A percentile compares a stretch with the other conserved stretches of the same genome.
Evolutionary conservation across 2,329 filamentous ascomycete species (phyloP).

Genomic region (Lithohypha guttulata): DNA sequence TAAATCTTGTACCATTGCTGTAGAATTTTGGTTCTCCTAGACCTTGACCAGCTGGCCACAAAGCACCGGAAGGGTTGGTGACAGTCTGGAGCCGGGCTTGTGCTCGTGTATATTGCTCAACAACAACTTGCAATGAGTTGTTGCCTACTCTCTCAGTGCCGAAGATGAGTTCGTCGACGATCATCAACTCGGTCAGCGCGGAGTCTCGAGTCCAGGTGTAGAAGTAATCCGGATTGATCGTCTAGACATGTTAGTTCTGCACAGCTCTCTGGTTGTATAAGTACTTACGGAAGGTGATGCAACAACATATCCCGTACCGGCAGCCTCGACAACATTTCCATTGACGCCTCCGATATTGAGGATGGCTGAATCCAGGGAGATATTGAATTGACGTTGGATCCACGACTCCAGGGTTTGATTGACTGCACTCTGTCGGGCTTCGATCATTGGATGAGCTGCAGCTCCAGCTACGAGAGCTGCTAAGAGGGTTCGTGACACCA

Average conservation of each 20-base stretch:
- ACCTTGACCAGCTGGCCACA: conserved; percentile 43
- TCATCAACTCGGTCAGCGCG: conserved; percentile 58
- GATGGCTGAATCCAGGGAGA: conserved; percentile 44
- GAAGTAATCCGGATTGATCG: conserved; percentile 49
- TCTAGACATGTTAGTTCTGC: no score
- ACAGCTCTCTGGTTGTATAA: no score
- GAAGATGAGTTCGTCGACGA: conserved; percentile 57
- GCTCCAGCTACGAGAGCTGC: conserved; percentile 7
- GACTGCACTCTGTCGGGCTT: conserved; percentile 11
- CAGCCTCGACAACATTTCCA: conserved; percentile 40
- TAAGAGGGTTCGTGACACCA: background rate
- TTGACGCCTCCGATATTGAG: conserved; percentile 44
- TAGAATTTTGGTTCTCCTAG: conserved; percentile 65
- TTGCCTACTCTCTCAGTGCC: conserved; percentile 50
- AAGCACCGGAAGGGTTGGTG: conserved; percentile 54
- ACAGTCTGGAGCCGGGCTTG: conserved; percentile 56
- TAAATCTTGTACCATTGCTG: conserved; percentile 51
- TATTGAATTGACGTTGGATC: conserved; percentile 35
- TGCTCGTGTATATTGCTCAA: conserved; percentile 57
- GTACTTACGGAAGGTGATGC: conserved; percentile 51
- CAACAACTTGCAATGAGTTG: conserved; percentile 45
- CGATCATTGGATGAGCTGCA: conserved; percentile 6
- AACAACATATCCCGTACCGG: conserved; percentile 42
- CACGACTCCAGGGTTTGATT: conserved; percentile 25
- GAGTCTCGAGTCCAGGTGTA: conserved; percentile 71